A percentile compares a stretch with the other conserved stretches of the same genome.
Evolutionary conservation across 768 basidiomycete species (phyloP).

Genomic region (Hydnum rufescens): DNA sequence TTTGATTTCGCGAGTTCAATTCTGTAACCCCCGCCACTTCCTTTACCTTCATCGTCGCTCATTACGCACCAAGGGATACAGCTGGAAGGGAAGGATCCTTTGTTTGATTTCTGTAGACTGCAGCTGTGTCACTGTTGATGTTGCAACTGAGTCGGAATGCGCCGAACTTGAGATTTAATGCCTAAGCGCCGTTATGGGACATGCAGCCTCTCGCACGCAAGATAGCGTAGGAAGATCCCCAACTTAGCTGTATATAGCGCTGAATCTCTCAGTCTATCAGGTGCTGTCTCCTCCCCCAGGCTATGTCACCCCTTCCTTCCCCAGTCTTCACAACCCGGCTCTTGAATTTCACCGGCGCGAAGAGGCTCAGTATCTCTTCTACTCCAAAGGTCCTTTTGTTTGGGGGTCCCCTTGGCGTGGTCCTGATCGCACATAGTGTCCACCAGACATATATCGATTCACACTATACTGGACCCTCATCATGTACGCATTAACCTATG

Average conservation of each 20-base stretch:
- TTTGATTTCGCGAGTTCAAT: not conserved
- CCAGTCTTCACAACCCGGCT: conserved; percentile 6
- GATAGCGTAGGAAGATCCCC: not conserved
- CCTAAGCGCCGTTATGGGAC: not conserved
- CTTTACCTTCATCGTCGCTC: not conserved
- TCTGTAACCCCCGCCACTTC: not conserved
- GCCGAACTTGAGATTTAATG: not conserved
- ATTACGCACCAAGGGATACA: too few species aligned
- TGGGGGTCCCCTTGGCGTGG: not conserved
- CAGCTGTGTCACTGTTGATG: not conserved
- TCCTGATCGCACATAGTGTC: not conserved
- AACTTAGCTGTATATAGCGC: not conserved
- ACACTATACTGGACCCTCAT: conserved; percentile 11
- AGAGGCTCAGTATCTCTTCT: conserved; percentile 4
- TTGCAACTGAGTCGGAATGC: not conserved
- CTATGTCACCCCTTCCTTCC: conserved; percentile 8
- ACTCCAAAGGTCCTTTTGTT: conserved; percentile 4
- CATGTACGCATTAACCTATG: conserved; percentile 7
- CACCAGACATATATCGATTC: conserved; percentile 8
- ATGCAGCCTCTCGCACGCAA: not conserved
- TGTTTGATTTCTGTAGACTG: too few species aligned
- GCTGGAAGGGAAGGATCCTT: too few species aligned
- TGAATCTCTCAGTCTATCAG: not conserved
- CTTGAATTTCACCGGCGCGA: conserved; percentile 3
- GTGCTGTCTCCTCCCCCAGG: conserved; percentile 6